A percentile compares a stretch with the other conserved stretches of the same genome.
phyloP scores from a whole-genome alignment of 164 flowering plant species.

The Santalum album region DNA sequence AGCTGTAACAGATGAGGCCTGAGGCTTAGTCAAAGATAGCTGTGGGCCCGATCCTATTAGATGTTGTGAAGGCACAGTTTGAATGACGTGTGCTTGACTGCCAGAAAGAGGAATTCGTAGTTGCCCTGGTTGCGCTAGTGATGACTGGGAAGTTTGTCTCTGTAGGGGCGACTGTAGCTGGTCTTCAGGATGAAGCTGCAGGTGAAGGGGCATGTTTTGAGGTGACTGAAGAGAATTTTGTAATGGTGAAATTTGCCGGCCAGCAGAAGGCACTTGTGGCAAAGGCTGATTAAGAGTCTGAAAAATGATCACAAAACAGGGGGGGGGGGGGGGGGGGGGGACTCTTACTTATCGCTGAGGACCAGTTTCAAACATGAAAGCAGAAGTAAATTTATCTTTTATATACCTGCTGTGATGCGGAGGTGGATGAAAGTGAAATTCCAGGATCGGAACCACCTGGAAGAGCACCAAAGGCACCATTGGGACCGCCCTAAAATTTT shows the following conservation, averaged over 20 bases:
- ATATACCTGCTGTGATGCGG: conserved; percentile 41
- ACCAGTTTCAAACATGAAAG: no score
- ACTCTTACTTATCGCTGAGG: not conserved
- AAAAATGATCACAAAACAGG: no score
- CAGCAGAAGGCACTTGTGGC: conserved; percentile 33
- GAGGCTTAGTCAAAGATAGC: conserved; percentile 44
- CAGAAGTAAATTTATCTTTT: no score
- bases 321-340: no score
- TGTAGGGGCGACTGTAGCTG: conserved; percentile 35
- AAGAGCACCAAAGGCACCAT: conserved; percentile 31
- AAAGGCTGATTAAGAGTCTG: conserved; percentile 41
- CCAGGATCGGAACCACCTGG: conserved; percentile 35
- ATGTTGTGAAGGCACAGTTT: conserved; percentile 35
- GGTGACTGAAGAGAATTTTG: conserved; percentile 59
- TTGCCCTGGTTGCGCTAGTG: conserved; percentile 29
- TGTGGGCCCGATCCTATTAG: conserved; percentile 36
- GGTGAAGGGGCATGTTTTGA: conserved; percentile 44
- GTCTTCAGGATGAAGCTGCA: conserved; percentile 40
- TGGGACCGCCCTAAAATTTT: conserved; percentile 28
- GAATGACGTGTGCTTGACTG: conserved; percentile 37
- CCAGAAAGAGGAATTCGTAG: conserved; percentile 28
- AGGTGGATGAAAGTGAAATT: conserved; percentile 28
- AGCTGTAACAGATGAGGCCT: conserved; percentile 32
- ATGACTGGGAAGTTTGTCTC: conserved; percentile 29
- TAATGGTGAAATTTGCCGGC: conserved; percentile 55